These are phyloP conservation scores for Tillandsia fasciculata DNA, from an alignment of 176 grass and related monocot species.

Conservation along the genomic window DNA sequence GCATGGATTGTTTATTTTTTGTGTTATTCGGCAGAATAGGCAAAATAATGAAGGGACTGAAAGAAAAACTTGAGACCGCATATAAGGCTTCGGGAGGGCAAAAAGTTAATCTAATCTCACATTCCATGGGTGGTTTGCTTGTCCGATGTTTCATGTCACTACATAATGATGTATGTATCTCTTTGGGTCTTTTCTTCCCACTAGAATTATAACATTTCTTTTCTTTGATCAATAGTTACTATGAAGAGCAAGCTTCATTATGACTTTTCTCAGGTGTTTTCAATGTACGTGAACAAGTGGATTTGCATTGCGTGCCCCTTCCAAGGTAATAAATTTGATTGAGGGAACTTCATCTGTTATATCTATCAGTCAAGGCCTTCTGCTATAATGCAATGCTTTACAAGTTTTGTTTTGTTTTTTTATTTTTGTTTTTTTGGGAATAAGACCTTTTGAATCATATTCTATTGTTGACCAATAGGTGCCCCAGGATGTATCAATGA, in stretches of 20 bases:
- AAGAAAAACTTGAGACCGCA: constrained; percentile 77
- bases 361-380: background rate
- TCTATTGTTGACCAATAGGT: constrained; percentile 30
- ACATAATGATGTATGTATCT: constrained; percentile 63
- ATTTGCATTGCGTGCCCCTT: constrained; percentile 97
- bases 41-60: constrained; percentile 69
- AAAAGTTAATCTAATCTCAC: constrained; percentile 88
- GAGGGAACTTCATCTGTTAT: background rate
- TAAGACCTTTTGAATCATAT: background rate
- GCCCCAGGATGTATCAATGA: constrained; percentile 95
- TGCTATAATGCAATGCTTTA: background rate
- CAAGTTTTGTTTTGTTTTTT: background rate
- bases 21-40: constrained; percentile 58
- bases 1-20: background rate
- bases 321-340: constrained; percentile 54
- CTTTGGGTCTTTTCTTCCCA: background rate
- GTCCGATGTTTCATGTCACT: constrained; percentile 75
- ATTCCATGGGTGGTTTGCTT: constrained; percentile 98
- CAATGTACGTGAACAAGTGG: constrained; percentile 88
- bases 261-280: constrained; percentile 42
- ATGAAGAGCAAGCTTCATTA: background rate
- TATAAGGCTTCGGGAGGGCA: constrained; percentile 71
- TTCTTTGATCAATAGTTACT: background rate
- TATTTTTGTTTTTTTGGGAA: background rate
- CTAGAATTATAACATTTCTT: background rate